Base-by-base conservation (phyloP, 371 early-diverging fungal genomes). In the Rhizopus stolonifer region DNA sequence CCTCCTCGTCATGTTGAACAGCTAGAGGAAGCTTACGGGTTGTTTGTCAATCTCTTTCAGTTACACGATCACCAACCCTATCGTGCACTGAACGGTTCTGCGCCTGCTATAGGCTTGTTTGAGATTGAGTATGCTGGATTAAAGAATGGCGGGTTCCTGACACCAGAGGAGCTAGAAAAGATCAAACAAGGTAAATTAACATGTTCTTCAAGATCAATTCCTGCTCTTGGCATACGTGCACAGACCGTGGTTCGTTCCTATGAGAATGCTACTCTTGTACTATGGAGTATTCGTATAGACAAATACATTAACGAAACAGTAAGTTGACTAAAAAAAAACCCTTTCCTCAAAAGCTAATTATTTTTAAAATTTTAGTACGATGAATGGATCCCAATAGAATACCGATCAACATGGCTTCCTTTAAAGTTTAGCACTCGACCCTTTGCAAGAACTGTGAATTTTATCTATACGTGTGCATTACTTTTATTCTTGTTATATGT, bases 181-280 rank as follows among this genome's bases (percentile, higher is more conserved):
- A n/a, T 60, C 0, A 36, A 15, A 11, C 13, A 60, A 21, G 60
- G 60, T 10, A 38, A 23, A 3, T n/a, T 44, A 2, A 18, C 39
- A 2, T 60, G 60, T 14, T 49, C 60, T 0, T 14, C 19, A 6
- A 40, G 46, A 17, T 43, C 54, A n/a, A 46, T 54, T 11, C 54
- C 44, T 22, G 45, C 49, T 0, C 11, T 60, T 4, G 60, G 60
- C 0, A 18, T 13, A 1, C 49, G 60, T 17, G 44, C 44, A 13
- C 39, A 46, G 17, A 51, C 42, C 0, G 32, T 44, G 14, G 47
- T 61, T 24, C 52, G 58, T 3, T 51, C 58, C 3, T 52, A 58
- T 19, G 58, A 58, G 40, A 23, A 43, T 32, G 24, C 43, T 1
- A 8, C 9, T 0, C 49, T 56, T 24, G 49, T 56, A 15, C 43